Conservation (phyloP, 1,284 basidiomycete species). For the Sporisorium graminicola region DNA sequence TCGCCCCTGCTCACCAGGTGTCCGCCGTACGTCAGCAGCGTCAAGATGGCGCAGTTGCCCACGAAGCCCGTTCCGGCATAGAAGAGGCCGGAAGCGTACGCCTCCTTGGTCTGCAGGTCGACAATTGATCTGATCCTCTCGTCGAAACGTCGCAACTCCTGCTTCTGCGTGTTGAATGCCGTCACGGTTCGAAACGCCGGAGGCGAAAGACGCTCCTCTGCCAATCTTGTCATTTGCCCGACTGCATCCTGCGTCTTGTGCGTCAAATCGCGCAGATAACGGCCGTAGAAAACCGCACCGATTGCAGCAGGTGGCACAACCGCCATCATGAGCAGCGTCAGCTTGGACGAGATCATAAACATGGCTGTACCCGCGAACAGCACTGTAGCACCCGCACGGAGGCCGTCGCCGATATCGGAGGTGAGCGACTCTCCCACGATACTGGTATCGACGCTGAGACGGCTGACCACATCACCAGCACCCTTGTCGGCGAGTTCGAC, state of each 20-base stretch:
- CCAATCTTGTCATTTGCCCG: conserved; percentile 88
- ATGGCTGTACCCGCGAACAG: conserved; percentile 83
- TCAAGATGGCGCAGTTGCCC: conserved; percentile 91
- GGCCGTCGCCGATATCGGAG: conserved; percentile 61
- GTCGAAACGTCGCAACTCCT: conserved; percentile 76
- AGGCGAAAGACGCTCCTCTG: conserved; percentile 86
- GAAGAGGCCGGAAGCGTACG: conserved; percentile 89
- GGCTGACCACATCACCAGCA: conserved; percentile 92
- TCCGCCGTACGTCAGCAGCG: conserved; percentile 91
- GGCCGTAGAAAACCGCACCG: conserved; percentile 94
- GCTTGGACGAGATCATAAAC: conserved; percentile 91
- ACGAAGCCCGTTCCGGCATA: conserved; percentile 90
- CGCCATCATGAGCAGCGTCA: conserved; percentile 91
- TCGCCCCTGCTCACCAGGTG: conserved; percentile 86
- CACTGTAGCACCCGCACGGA: conserved; percentile 63
- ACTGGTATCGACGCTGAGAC: conserved; percentile 90
- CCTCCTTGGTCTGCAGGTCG: conserved; percentile 84
- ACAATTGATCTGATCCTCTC: conserved; percentile 79
- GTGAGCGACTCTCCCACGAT: conserved; percentile 91
- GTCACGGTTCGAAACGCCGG: conserved; percentile 89
- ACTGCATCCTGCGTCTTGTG: conserved; percentile 93
- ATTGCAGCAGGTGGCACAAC: conserved; percentile 95
- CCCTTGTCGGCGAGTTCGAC: conserved; percentile 83
- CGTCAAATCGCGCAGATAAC: conserved; percentile 91
- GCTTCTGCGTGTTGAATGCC: conserved; percentile 82